Base-by-base conservation (phyloP, 805 yeast genomes). In the Lipomyces oligophaga region DNA sequence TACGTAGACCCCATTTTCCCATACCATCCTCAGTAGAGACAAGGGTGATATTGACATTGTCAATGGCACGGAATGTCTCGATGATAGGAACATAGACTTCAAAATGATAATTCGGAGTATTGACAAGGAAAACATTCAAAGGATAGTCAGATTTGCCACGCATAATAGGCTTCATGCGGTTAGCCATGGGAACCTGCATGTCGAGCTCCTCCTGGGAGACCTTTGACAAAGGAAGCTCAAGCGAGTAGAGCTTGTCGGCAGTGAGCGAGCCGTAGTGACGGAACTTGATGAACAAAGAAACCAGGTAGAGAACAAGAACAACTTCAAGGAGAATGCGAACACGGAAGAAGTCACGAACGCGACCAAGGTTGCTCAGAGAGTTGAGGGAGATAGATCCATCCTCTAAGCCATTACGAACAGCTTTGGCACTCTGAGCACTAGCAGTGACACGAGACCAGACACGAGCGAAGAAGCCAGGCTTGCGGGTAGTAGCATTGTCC, bases 41-140 rank as follows among this genome's bases (percentile, higher is more conserved):
- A 19, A 48, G 31, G 21, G 55, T 51, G 27, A 51, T 41, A 15
- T 49, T 36, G 34, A 28, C 46, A 25, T 51, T 31, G 10, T 38
- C 32, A 10, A 44, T 24, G 7, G 5, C 8, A 19, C 50, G 36
- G 26, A 52, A 41, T 15, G 50, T 41, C 3, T 32, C 34, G 4
- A 52, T 42, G 16, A 52, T 39, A 6, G 56, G 56, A 10, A 49
- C 40, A 5, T 49, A 47, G 26, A 50, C 55, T 28, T 52, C 56
- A 38, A 41, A 52, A 39, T 50, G 51, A 35, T 50, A 50, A 6
- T 48, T 44, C 16, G 51, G 56, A 4, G 45, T 45, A 38, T 52
- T 52, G 45, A 52, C 20, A 6, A 52, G 32, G 40, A 27, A 49
- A 18, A 52, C 40, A 2, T 32, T 24, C 20, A 43, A 25, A 13